A percentile compares a stretch with the other conserved stretches of the same genome.
These are phyloP conservation scores for Laburnicola sp. DNA, from an alignment of 2,329 filamentous ascomycete species.

Conservation along the genomic window DNA sequence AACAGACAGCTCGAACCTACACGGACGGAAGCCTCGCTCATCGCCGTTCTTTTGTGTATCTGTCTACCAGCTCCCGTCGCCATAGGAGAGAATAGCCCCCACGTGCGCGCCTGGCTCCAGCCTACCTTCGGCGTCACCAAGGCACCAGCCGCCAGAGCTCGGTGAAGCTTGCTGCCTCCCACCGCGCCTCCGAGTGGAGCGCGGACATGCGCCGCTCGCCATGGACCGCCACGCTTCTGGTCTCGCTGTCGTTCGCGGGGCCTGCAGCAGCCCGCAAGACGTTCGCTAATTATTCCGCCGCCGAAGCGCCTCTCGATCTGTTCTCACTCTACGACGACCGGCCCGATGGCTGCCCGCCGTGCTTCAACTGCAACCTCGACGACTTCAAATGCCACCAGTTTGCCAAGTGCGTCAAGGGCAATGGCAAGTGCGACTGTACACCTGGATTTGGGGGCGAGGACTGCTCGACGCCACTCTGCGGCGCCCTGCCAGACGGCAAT, in stretches of 20 bases:
- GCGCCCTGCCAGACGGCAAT: constrained; percentile 75
- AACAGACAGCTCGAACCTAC: constrained; percentile 24
- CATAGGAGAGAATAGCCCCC: not conserved
- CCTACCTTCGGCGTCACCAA: not conserved
- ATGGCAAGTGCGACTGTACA: constrained; percentile 90
- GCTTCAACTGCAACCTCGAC: constrained; percentile 97
- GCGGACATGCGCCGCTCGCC: constrained; percentile 39
- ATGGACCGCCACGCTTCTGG: constrained; percentile 38
- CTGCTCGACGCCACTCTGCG: constrained; percentile 88
- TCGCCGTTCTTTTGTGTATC: not conserved
- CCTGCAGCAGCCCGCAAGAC: constrained; percentile 35
- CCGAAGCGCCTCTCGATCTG: constrained; percentile 54
- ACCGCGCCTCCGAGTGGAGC: constrained; percentile 26
- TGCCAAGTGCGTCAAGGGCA: constrained; percentile 82
- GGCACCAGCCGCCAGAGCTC: constrained; percentile 24
- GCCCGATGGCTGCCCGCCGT: constrained; percentile 77
- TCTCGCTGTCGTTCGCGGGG: constrained; percentile 28
- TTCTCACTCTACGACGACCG: constrained; percentile 73
- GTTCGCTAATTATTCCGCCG: constrained; percentile 54
- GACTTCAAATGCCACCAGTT: constrained; percentile 91
- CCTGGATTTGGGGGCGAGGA: constrained; percentile 93
- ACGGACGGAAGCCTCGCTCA: constrained; percentile 7
- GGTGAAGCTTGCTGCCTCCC: constrained; percentile 13
- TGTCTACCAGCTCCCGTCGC: too few species aligned
- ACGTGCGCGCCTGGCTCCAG: not conserved